Base-by-base conservation (phyloP, 208 protist species). In the Trypanosomatidae sp. region DNA sequence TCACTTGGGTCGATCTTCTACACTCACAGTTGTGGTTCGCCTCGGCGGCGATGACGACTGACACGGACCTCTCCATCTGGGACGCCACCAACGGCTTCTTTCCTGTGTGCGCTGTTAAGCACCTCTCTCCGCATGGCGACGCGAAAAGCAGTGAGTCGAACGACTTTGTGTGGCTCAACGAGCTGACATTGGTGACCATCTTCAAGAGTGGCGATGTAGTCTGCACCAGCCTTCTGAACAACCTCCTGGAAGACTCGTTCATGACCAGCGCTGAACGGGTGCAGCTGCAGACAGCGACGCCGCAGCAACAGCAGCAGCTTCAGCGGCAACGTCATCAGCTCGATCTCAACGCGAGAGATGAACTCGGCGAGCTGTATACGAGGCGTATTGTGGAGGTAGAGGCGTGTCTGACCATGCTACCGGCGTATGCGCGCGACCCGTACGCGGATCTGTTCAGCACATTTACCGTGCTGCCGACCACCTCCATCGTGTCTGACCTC, bases 161-260 rank as follows among this genome's bases (percentile, higher is more conserved):
- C 44, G 90, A 94, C 77, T 91, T 93, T 74, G 80, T 85, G 22
- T 96, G 92, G 90, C 64, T 96, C 17, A 94, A 96, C 53, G 71
- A 89, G 62, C 72, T 93, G 22, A 90, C 89, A 3, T n/a, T 96
- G 25, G 85, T 94, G 28, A 79, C 85, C 13, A 80, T 91, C 17
- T 90, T 90, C 60, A 90, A 88, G 52, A 82, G 79, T 41, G 84
- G 86, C 25, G 82, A 89, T 53, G 80, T 95, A 52, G 77, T 93
- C 17, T 77, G 91, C 58, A 89, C 86, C 1, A 88, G 80, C 59
- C 72, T 95, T 28, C 55, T 93, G 19, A 82, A 91, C 62, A 86
- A 56, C 62, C 64, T 73, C 10, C 53, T 81, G 17, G 73, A 85
- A 39, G 49, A 47, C 13, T 76, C 75, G 9, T 44, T 87, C n/a